Base-by-base conservation (phyloP, 306 rosid species). In the Rubus idaeus region DNA sequence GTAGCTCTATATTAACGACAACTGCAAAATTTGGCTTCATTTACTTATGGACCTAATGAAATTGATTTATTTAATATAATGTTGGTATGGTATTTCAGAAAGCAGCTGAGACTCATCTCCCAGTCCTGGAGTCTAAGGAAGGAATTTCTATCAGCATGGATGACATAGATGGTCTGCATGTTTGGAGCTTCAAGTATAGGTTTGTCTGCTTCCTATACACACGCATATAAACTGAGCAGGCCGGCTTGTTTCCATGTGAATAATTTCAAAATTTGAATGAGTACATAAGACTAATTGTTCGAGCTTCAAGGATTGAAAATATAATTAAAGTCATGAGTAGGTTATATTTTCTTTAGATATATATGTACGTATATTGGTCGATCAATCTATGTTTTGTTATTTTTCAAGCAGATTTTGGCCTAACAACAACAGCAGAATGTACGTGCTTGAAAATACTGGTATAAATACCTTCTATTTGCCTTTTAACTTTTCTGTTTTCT, bases 161-260 rank as follows among this genome's bases (percentile, higher is more conserved):
- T 68, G 98, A 95, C 86, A 52, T 88, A 56, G 98, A 95, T 80
- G 97, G 98, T 49, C 58, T 55, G n/a, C 98, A 89, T 85, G 92
- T 81, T 50, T 95, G 98, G 98, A 89, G 82, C 84, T 95, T 95
- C 85, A 95, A 95, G 77, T 95, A 90, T 92, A 95, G 98, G 98
- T 94, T 51, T 16, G 75, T 49, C 18, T 21, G 39, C 17, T 21
- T 63, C 10, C 44, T 21, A 13, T 11, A 21, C 16, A 20, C 45
- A 23, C 1, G 26, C 26, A 68, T 16, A 37, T 17, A 14, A 8
- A 61, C 35, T 10, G 6, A 9, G 26, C 26, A 23, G 3, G 37
- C 26, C 0, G 3, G 37, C 37, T 10, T 30, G 18, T 61, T 26
- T 26, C 66, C 41, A 10, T 23, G 66, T 23, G 14, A 26, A 60